Evolutionary conservation across 768 basidiomycete genomes (phyloP).

Genomic region (Trametes punicea): DNA sequence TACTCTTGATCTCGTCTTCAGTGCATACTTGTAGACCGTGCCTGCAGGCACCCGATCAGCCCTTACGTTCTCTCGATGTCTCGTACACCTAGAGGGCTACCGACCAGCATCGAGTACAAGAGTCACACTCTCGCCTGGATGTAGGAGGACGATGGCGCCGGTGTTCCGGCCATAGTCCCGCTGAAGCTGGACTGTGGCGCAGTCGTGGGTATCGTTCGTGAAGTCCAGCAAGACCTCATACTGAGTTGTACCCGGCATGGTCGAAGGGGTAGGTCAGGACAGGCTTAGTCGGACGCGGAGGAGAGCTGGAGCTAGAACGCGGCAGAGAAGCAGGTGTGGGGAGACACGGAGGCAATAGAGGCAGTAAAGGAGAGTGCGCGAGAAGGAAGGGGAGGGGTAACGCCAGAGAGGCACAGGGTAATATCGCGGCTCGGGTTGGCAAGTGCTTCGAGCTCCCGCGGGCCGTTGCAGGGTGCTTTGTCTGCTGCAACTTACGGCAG

Average conservation of each 20-base stretch:
- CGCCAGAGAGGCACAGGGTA: constrained; percentile 25
- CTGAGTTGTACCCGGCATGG: constrained; percentile 60
- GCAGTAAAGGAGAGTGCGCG: constrained; percentile 26
- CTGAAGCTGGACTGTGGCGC: constrained; percentile 59
- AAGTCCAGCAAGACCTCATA: constrained; percentile 70
- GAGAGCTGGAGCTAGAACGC: constrained; percentile 9
- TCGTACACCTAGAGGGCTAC: neutral
- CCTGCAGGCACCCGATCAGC: constrained; percentile 35
- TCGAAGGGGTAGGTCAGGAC: constrained; percentile 9
- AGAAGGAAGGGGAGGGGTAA: constrained; percentile 28
- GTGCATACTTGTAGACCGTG: constrained; percentile 62
- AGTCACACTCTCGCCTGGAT: constrained; percentile 61
- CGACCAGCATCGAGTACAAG: constrained; percentile 58
- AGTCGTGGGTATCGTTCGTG: constrained; percentile 65
- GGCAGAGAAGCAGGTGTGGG: constrained; percentile 18
- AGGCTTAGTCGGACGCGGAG: constrained; percentile 15
- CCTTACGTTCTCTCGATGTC: neutral
- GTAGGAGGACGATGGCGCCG: constrained; percentile 52
- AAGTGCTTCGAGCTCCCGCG: constrained; percentile 28
- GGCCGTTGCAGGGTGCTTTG: constrained; percentile 20
- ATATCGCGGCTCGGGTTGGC: constrained; percentile 21
- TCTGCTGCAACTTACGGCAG: constrained; percentile 23
- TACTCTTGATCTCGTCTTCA: constrained; percentile 63
- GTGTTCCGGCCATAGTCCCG: constrained; percentile 59
- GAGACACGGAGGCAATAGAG: constrained; percentile 19